A percentile compares a stretch with the other conserved stretches of the same genome.
Conservation (phyloP, 2,329 filamentous ascomycete genomes). For the Sclerotinia nivalis region DNA sequence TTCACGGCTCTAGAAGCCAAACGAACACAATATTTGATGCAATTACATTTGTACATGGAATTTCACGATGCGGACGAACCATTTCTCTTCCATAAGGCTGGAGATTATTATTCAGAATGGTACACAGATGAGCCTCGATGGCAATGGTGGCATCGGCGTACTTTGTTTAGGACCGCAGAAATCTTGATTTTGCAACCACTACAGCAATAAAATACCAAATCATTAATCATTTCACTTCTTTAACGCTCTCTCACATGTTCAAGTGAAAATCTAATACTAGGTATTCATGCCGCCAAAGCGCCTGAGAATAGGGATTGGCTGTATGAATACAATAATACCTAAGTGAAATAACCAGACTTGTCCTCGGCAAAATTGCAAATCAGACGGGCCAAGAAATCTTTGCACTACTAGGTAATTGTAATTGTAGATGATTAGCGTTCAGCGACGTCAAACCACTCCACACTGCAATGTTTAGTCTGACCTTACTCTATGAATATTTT, state of each 20-base stretch:
- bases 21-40: constrained; percentile 18
- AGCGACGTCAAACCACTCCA: no score
- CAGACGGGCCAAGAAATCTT: no score
- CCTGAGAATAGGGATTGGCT: no score
- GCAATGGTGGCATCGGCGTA: constrained; percentile 16
- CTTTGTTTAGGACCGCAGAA: background rate
- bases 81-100: background rate
- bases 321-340: no score
- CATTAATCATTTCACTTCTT: background rate
- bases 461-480: no score
- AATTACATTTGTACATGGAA: constrained; percentile 19
- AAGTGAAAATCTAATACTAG: background rate
- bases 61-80: constrained; percentile 10
- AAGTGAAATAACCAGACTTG: no score
- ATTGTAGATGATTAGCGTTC: no score
- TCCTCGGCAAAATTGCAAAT: no score
- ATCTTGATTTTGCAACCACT: background rate
- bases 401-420: no score
- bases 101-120: constrained; percentile 8
- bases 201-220: background rate
- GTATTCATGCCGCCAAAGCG: no score
- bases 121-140: constrained; percentile 18
- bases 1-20: constrained; percentile 3
- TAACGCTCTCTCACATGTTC: no score
- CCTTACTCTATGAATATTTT: no score